Evolutionary conservation across 106 monocot genomes (phyloP), one percentile per base, ranked within the genome.

Genomic region (Allium cepa): DNA sequence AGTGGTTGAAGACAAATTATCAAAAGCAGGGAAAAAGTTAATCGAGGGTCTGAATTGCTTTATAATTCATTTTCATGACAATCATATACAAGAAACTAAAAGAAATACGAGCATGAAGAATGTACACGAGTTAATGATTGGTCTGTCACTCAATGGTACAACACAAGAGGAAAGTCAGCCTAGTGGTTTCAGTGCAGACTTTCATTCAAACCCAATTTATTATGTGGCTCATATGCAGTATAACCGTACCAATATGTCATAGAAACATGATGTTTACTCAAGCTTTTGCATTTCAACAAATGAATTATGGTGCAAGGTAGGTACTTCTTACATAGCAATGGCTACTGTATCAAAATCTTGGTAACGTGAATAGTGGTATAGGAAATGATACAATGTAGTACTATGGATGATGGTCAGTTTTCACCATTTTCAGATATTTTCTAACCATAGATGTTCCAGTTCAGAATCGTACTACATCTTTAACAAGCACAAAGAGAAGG

Each of bases 341-440:
- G 62, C 49, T 91, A 46, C 58, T 84, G 51, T 83, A 80, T 72
- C 96, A 92, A 73, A 97, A 92, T 68, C 57, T 82, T 67, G 85
- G 88, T 51, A 81, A 71, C 69, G 9, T 81, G 3, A 83, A 84
- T 61, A 16, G 75, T 67, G 88, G 76, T 46, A 78, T 69, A 72
- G 72, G 47, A 64, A 77, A 59, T 22, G 22, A 22, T n/a, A 59
- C 48, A 62, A 52, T 70, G 73, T 3, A 74, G 72, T 75, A 3
- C 74, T 8, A 62, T 64, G 13, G 86, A 66, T 22, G 84, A 70
- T 17, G 57, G 62, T 59, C 46, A 67, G 51, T n/a, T 76, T 64
- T 71, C 84, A 11, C 53, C 83, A 7, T 59, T 92, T 7, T 84
- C 96, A 68, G 92, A 97, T 72, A 75, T 89, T 64, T 97, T 97